Evolutionary conservation across 2,329 filamentous ascomycete species (phyloP), one percentile per base, ranked within the genome.

Genomic region (Cryphonectria radicalis): DNA sequence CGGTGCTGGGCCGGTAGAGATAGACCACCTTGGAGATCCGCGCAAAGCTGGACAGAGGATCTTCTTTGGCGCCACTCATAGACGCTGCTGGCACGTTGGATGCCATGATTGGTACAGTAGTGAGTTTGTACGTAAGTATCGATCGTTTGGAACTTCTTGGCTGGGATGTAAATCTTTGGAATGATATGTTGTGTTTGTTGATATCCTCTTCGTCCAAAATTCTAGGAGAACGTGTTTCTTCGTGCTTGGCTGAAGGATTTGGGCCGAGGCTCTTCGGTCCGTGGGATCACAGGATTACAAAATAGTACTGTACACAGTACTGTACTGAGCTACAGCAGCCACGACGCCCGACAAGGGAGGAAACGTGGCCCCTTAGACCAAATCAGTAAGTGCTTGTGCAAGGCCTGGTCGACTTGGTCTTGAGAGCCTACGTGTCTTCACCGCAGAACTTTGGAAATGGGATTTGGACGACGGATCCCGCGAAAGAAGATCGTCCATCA

Each of bases 21-120:
- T 66, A 70, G 55, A 53, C 60, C 35, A 67, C 63, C 50, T 62
- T 63, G 32, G 67, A 72, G 53, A 70, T 46, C 42, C 63, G 70
- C 19, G 32, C 46, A 60, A 73, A 73, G 62, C 64, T 63, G 42
- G 67, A 69, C 14, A 73, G 70, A n/a, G 70, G 70, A 25, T 32
- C 50, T 13, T 67, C 50, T 50, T 42, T 62, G 22, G 67, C 46
- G 22, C 63, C 28, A 53, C 63, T 25, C 35, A 42, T 40, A 50
- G 71, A 63, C 57, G 66, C 66, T 25, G 71, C 66, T 25, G 71
- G 71, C 69, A 42, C 60, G 28, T 57, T 71, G 62, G 71, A 62
- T 40, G 71, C 63, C 71, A 73, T 73, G 53, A 1, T 19, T 55
- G 43, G 25, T 13, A 55, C 42, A 43, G 13, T 17, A 43, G 14